A percentile compares a stretch with the other conserved stretches of the same genome.
Conservation (phyloP, 345 rosid species). For the Carallia pectinifolia region DNA sequence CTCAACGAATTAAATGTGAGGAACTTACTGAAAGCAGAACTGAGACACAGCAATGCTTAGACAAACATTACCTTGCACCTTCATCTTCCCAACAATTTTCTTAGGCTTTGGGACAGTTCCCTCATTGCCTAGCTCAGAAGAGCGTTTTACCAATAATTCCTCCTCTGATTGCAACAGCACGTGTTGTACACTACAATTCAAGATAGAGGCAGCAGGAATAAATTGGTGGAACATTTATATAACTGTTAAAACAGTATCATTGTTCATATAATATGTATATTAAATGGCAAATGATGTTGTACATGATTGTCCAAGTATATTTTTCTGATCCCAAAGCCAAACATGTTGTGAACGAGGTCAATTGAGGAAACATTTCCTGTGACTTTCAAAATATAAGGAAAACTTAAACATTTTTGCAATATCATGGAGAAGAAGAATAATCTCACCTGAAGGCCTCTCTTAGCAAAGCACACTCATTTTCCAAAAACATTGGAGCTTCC, state of each 20-base stretch:
- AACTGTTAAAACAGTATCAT: not conserved
- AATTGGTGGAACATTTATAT: not conserved
- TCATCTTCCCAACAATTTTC: constrained; percentile 86
- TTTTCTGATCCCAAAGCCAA: too few relatives aligned
- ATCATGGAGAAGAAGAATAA: too few relatives aligned
- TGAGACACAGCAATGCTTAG: not conserved
- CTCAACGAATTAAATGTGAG: constrained; percentile 19
- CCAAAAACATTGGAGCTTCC: constrained; percentile 97
- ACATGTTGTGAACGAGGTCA: too few relatives aligned
- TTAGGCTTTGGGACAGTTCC: constrained; percentile 70
- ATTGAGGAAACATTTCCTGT: too few relatives aligned
- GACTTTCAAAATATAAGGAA: too few relatives aligned
- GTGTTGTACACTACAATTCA: constrained; percentile 53
- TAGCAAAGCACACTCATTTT: constrained; percentile 82
- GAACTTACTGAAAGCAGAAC: constrained; percentile 10
- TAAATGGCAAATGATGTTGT: too few relatives aligned
- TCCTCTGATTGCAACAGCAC: constrained; percentile 93
- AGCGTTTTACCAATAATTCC: constrained; percentile 66
- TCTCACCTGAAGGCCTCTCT: constrained; percentile 88
- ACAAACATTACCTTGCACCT: constrained; percentile 71
- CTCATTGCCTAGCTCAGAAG: constrained; percentile 58
- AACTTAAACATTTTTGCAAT: too few relatives aligned
- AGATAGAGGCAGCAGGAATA: constrained; percentile 5
- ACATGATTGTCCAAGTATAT: too few relatives aligned
- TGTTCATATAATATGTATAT: too few relatives aligned